These are phyloP conservation scores for Phtheirospermum japonicum DNA, from an alignment of 257 asterid species.

Conservation along the genomic window DNA sequence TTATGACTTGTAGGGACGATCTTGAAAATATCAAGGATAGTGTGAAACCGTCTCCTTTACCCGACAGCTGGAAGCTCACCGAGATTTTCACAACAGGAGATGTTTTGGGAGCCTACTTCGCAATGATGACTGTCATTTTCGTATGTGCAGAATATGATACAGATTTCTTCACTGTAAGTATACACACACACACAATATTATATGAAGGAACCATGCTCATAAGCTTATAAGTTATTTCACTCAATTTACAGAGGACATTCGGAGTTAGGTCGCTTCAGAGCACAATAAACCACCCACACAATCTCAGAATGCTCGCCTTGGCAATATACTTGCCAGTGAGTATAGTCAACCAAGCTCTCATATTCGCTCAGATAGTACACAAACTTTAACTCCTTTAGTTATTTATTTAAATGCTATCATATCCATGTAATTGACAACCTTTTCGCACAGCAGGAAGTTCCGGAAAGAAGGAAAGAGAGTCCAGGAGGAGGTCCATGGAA, in stretches of 20 bases:
- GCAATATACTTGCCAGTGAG: slow-evolving; percentile 57
- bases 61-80: slow-evolving; percentile 66
- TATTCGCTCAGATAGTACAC: no score
- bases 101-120: slow-evolving; percentile 58
- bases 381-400: no score
- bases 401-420: no score
- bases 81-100: slow-evolving; percentile 60
- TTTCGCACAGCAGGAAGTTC: no score
- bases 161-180: slow-evolving; percentile 50
- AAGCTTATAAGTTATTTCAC: no score
- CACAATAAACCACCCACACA: background rate
- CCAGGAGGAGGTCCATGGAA: no score
- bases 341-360: slow-evolving; percentile 52
- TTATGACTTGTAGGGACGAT: slow-evolving; percentile 44
- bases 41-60: slow-evolving; percentile 70
- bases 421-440: no score
- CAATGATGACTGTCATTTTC: slow-evolving; percentile 67
- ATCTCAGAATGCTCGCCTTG: slow-evolving; percentile 44
- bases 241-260: slow-evolving; percentile 36
- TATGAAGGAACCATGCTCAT: no score
- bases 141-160: slow-evolving; percentile 64
- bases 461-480: no score
- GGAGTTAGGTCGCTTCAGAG: slow-evolving; percentile 37
- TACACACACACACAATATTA: no score
- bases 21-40: slow-evolving; percentile 69